Conservation (phyloP, 2,329 filamentous ascomycete species). For the Fusarium sp. region DNA sequence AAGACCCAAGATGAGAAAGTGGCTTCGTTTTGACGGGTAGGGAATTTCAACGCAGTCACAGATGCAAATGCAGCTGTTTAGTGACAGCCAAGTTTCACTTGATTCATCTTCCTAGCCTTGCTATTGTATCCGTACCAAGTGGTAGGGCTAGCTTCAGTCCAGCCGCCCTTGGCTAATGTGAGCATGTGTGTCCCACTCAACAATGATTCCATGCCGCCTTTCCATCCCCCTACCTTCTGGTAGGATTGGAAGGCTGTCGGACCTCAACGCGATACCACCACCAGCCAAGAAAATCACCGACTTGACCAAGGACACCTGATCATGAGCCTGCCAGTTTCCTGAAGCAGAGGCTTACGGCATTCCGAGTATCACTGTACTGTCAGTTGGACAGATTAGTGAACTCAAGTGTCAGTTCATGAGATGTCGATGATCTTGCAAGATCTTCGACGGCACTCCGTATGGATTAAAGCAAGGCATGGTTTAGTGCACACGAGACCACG, state of each 20-base stretch:
- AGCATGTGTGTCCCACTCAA: slow-evolving; percentile 28
- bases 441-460: slow-evolving; percentile 19
- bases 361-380: slow-evolving; percentile 1
- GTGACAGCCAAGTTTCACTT: slow-evolving; percentile 16
- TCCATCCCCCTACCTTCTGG: slow-evolving; percentile 13
- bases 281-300: slow-evolving; percentile 13
- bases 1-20: slow-evolving; percentile 22
- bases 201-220: slow-evolving; percentile 27
- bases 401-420: slow-evolving; percentile 7
- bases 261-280: slow-evolving; percentile 27
- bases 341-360: slow-evolving; percentile 34
- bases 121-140: slow-evolving; percentile 1
- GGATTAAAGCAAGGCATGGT: slow-evolving; percentile 10
- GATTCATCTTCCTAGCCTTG: background rate
- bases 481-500: background rate
- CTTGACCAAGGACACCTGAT: slow-evolving; percentile 1
- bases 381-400: background rate
- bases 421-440: slow-evolving; percentile 30
- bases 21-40: slow-evolving; percentile 18
- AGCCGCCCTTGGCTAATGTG: slow-evolving; percentile 4
- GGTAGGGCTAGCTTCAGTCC: slow-evolving; percentile 16
- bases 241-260: slow-evolving; percentile 14
- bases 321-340: slow-evolving; percentile 6
- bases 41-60: slow-evolving; percentile 9
- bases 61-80: slow-evolving; percentile 1